Percentiles rank a stretch among this genome's conserved stretches.
Evolutionary conservation across 2,329 filamentous ascomycete genomes (phyloP).

Genomic region (Beauveria varroae): DNA sequence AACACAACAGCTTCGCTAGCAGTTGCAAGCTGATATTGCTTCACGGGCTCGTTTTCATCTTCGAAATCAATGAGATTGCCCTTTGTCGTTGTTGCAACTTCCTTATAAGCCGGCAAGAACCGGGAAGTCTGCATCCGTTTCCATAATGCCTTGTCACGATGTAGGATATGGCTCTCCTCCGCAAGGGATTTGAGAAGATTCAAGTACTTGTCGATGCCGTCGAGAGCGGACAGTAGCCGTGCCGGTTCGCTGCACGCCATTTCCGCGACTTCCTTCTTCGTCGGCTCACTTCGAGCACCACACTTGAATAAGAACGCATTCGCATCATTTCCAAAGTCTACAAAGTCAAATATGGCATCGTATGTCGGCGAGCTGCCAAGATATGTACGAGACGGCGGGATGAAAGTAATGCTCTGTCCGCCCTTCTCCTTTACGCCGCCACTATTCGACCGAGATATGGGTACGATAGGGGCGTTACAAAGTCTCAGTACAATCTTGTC

Average conservation of each 20-base stretch:
- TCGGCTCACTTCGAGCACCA: conserved; percentile 87
- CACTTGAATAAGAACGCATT: conserved; percentile 84
- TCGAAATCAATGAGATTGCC: conserved; percentile 43
- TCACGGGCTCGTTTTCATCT: conserved; percentile 59
- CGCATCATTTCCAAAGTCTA: conserved; percentile 82
- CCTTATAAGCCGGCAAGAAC: conserved; percentile 78
- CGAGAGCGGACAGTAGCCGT: conserved; percentile 70
- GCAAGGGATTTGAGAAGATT: conserved; percentile 74
- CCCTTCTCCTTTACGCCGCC: conserved; percentile 32
- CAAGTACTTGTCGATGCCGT: conserved; percentile 79
- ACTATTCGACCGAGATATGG: conserved; percentile 39
- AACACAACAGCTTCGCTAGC: conserved; percentile 69
- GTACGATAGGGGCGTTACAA: conserved; percentile 62
- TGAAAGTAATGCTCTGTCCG: conserved; percentile 23
- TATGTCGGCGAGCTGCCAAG: conserved; percentile 65
- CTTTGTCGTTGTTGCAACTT: conserved; percentile 45
- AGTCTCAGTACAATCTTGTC: conserved; percentile 53
- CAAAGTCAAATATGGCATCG: conserved; percentile 91
- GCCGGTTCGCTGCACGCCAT: conserved; percentile 80
- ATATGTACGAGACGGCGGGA: conserved; percentile 70
- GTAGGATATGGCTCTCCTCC: conserved; percentile 61
- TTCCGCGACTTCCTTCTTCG: conserved; percentile 73
- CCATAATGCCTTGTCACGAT: conserved; percentile 72
- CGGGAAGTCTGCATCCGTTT: conserved; percentile 65
- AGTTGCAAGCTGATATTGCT: conserved; percentile 69